Conservation (phyloP, 2,329 filamentous ascomycete genomes). For the Ceratocystis eucalypticola region DNA sequence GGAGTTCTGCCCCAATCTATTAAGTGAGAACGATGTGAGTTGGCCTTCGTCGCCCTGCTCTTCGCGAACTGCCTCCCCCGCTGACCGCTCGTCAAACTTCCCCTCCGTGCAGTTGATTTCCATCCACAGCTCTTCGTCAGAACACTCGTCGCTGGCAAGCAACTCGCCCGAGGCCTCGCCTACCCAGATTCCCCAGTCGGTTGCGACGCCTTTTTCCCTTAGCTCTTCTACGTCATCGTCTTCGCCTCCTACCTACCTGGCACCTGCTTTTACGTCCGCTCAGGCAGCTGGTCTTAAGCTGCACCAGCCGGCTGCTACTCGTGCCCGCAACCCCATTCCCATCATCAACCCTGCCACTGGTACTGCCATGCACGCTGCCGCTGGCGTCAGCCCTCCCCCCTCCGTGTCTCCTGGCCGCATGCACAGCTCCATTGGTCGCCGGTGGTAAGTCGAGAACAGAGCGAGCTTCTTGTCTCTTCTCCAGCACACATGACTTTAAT, state of each 20-base stretch:
- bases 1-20: conserved; percentile 82
- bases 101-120: conserved; percentile 57
- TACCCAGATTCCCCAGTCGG: conserved; percentile 70
- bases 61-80: conserved; percentile 21
- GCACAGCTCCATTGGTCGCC: conserved; percentile 38
- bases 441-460: conserved; percentile 35
- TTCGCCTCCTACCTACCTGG: conserved; percentile 44
- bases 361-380: conserved; percentile 51
- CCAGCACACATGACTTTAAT: neutral
- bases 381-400: conserved; percentile 55
- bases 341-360: conserved; percentile 95
- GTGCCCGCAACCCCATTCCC: conserved; percentile 86
- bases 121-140: conserved; percentile 84
- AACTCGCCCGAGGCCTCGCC: conserved; percentile 87
- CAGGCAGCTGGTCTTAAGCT: conserved; percentile 60
- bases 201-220: conserved; percentile 63
- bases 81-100: conserved; percentile 25
- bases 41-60: conserved; percentile 17
- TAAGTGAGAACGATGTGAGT: conserved; percentile 89
- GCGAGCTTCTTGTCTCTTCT: neutral
- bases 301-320: conserved; percentile 80
- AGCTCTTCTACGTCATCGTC: conserved; percentile 36
- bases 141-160: conserved; percentile 88
- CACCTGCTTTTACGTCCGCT: conserved; percentile 51
- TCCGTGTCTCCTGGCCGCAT: conserved; percentile 51